These are phyloP conservation scores for Citrus mangshanensis DNA, from an alignment of 345 rosid species.

Conservation along the genomic window DNA sequence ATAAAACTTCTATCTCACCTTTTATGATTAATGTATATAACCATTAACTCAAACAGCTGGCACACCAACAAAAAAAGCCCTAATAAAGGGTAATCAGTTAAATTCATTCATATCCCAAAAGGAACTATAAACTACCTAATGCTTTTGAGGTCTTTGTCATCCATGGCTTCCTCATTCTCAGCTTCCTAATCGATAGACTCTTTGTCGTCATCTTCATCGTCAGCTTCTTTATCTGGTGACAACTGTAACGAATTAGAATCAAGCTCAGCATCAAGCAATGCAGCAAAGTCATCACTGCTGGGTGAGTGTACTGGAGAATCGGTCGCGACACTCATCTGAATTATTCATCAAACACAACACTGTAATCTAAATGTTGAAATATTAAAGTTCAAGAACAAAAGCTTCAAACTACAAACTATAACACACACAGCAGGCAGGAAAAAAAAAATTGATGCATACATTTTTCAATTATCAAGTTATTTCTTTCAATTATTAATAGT, in stretches of 20 bases:
- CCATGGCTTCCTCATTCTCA: neutral
- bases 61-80: neutral
- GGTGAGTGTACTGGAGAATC: slow-evolving; percentile 85
- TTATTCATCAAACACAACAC: neutral
- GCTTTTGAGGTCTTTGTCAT: slow-evolving; percentile 27
- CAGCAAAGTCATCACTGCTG: slow-evolving; percentile 78
- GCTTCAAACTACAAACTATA: neutral
- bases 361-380: neutral
- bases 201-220: slow-evolving; percentile 18
- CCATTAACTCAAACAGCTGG: neutral
- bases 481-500: neutral
- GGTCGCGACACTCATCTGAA: slow-evolving; percentile 69
- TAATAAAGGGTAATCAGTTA: neutral
- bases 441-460: neutral
- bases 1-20: too few species aligned
- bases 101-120: neutral
- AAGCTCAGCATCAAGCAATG: slow-evolving; percentile 56
- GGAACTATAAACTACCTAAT: slow-evolving; percentile 22
- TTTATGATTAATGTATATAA: neutral
- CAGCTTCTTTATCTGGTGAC: slow-evolving; percentile 30
- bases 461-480: neutral
- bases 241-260: slow-evolving; percentile 39
- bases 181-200: slow-evolving; percentile 20
- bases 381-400: neutral
- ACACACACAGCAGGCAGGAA: neutral